Conservation (phyloP, 306 rosid species). For the Prunus kanzakura region DNA sequence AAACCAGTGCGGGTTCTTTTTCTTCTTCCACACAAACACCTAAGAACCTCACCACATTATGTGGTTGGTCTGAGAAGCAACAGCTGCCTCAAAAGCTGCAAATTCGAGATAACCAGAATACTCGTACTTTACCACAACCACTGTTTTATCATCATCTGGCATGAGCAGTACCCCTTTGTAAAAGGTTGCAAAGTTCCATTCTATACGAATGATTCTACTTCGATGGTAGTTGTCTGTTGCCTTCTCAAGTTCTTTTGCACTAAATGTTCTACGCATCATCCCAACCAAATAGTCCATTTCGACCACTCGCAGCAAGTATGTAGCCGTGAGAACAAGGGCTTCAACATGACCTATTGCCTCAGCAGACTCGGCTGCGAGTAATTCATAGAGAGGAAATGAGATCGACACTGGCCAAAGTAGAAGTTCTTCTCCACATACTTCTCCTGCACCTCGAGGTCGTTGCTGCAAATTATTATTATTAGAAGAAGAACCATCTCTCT, state of each 20-base stretch:
- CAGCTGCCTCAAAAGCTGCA: not conserved
- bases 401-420: not conserved
- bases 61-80: constrained; percentile 20
- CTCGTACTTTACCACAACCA: not conserved
- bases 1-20: not conserved
- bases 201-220: not conserved
- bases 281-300: too few species aligned
- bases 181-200: not conserved
- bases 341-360: not conserved
- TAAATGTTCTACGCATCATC: not conserved
- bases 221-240: not conserved
- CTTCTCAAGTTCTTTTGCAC: not conserved
- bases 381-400: too few species aligned
- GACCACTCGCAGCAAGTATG: rapidly evolving
- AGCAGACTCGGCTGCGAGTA: not conserved
- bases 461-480: not conserved
- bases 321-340: not conserved
- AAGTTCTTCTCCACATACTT: too few species aligned
- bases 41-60: constrained; percentile 2
- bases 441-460: not conserved
- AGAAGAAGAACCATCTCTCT: not conserved
- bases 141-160: not conserved
- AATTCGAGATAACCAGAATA: too few species aligned
- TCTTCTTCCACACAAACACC: not conserved
- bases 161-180: not conserved